Evolutionary conservation across 1,284 basidiomycete species (phyloP).

Genomic region (Ustilago hordei): DNA sequence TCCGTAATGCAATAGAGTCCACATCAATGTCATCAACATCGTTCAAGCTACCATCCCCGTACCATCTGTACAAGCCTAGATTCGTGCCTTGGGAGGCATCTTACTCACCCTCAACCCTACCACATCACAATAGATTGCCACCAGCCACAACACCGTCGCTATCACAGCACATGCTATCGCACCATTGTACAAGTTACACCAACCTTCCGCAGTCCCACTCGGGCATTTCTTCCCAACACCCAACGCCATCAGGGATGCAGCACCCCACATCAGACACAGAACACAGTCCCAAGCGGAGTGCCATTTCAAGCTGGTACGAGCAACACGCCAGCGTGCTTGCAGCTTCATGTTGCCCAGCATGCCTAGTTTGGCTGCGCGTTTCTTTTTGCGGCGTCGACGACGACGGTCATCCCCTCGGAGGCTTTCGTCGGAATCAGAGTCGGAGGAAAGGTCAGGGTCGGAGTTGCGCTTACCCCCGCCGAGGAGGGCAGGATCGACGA

Average conservation of each 20-base stretch:
- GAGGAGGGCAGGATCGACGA: constrained; percentile 55
- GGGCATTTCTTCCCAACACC: constrained; percentile 50
- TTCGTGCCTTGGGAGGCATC: constrained; percentile 34
- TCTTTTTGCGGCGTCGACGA: constrained; percentile 32
- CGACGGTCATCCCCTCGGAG: constrained; percentile 29
- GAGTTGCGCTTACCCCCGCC: constrained; percentile 14
- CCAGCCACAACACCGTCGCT: constrained; percentile 24
- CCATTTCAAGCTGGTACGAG: constrained; percentile 49
- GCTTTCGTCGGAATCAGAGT: constrained; percentile 33
- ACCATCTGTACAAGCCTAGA: constrained; percentile 1
- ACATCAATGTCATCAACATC: background rate
- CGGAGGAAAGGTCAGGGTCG: constrained; percentile 14
- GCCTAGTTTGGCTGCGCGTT: constrained; percentile 28
- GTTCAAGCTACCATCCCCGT: background rate
- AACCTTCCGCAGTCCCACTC: constrained; percentile 40
- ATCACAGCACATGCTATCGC: constrained; percentile 53
- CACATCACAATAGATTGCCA: constrained; percentile 50
- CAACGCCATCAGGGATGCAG: constrained; percentile 46
- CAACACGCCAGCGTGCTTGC: constrained; percentile 48
- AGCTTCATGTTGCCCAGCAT: constrained; percentile 49
- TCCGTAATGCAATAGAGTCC: background rate
- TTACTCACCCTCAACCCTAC: constrained; percentile 34
- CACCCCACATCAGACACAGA: constrained; percentile 48
- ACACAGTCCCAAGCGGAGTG: constrained; percentile 50
- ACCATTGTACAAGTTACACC: constrained; percentile 59